phyloP scores from a whole-genome alignment of 371 early-diverging fungal species.

The Dichotomocladium elegans region DNA sequence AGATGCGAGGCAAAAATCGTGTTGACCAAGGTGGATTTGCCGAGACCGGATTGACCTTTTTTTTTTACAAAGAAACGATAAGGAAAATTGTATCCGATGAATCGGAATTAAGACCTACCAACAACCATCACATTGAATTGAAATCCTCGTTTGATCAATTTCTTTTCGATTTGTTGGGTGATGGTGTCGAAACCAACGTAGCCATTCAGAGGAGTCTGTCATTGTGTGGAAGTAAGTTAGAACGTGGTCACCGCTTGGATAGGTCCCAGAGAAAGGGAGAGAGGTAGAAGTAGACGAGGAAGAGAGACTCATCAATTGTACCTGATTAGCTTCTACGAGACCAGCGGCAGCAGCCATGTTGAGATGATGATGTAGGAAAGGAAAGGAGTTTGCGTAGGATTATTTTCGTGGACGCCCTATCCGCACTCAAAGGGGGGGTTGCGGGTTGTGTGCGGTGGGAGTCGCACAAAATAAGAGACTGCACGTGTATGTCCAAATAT shows the following conservation, averaged over 20 bases:
- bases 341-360: too few relatives aligned
- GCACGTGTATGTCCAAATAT: too few relatives aligned
- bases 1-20: slow-evolving; percentile 83
- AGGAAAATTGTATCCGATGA: neutral
- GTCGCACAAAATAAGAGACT: too few relatives aligned
- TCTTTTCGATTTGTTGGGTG: slow-evolving; percentile 89
- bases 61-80: slow-evolving; percentile 14
- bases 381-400: too few relatives aligned
- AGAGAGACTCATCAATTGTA: neutral
- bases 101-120: slow-evolving; percentile 50
- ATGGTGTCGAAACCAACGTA: slow-evolving; percentile 97
- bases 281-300: neutral
- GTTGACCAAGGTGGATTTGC: slow-evolving; percentile 97
- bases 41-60: slow-evolving; percentile 95
- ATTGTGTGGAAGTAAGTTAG: neutral
- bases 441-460: too few relatives aligned
- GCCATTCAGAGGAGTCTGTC: slow-evolving; percentile 55
- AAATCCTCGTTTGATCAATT: slow-evolving; percentile 91
- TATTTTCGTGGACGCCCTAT: too few relatives aligned
- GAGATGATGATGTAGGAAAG: too few relatives aligned
- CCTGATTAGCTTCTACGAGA: slow-evolving; percentile 5
- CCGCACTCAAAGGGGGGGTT: too few relatives aligned
- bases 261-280: too few relatives aligned
- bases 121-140: slow-evolving; percentile 93
- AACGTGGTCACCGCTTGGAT: too few relatives aligned